A percentile compares a stretch with the other conserved stretches of the same genome.
These are phyloP conservation scores for Hymenotorrendiella dingleyae DNA, from an alignment of 2,329 filamentous ascomycete species.

Conservation along the genomic window DNA sequence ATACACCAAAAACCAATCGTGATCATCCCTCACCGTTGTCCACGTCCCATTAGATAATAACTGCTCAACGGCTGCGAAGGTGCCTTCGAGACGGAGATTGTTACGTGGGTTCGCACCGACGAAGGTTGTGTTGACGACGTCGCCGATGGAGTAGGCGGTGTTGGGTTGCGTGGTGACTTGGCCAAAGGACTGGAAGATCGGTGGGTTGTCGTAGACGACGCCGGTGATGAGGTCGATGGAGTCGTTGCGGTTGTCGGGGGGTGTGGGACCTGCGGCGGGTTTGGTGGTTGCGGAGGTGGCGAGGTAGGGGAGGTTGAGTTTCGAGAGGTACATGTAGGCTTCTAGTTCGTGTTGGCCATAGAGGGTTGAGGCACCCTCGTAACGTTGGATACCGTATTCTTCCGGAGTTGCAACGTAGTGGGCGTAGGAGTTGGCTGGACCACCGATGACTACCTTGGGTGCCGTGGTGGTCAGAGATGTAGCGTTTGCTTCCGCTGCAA, in stretches of 20 bases:
- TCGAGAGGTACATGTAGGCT: slow-evolving; percentile 81
- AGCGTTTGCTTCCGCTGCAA: slow-evolving; percentile 38
- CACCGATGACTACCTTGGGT: slow-evolving; percentile 75
- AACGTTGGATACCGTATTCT: slow-evolving; percentile 79
- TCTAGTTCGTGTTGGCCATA: slow-evolving; percentile 77
- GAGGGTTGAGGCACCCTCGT: slow-evolving; percentile 91
- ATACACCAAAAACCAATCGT: slow-evolving; percentile 79
- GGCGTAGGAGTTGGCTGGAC: slow-evolving; percentile 85
- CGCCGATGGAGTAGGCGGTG: slow-evolving; percentile 52
- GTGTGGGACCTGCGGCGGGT: slow-evolving; percentile 51
- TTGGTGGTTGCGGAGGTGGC: slow-evolving; percentile 40
- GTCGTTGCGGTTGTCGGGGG: slow-evolving; percentile 72
- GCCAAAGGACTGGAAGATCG: slow-evolving; percentile 64
- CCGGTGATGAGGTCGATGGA: slow-evolving; percentile 75
- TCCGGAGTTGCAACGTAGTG: slow-evolving; percentile 72
- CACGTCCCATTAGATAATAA: slow-evolving; percentile 52
- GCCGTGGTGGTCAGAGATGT: slow-evolving; percentile 33
- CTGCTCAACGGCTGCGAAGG: slow-evolving; percentile 69
- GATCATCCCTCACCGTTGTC: slow-evolving; percentile 63
- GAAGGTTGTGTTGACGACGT: slow-evolving; percentile 62
- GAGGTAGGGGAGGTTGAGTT: slow-evolving; percentile 65
- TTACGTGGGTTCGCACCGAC: slow-evolving; percentile 88
- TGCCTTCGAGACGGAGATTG: slow-evolving; percentile 71
- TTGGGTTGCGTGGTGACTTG: slow-evolving; percentile 51
- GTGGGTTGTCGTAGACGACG: slow-evolving; percentile 68